Percentiles rank a stretch among this genome's conserved stretches.
phyloP scores from a whole-genome alignment of 78 protist species.

The Guillardia theta region DNA sequence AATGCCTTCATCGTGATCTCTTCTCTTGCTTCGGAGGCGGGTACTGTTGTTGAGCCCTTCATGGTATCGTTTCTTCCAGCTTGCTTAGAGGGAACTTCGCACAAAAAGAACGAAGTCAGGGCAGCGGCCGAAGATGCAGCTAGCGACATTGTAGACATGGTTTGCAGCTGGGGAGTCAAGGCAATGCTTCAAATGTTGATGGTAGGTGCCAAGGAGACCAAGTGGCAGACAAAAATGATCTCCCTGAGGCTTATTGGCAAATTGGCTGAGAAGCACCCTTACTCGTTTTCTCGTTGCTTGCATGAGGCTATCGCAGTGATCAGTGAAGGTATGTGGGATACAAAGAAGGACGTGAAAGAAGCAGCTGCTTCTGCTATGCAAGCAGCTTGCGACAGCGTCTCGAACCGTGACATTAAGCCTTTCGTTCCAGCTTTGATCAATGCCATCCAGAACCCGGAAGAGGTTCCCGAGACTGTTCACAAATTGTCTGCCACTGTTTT shows the following conservation, averaged over 20 bases:
- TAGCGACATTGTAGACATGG: not conserved
- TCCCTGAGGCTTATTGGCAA: not conserved
- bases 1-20: not conserved
- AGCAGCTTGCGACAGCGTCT: not conserved
- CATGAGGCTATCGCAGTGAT: slow-evolving; percentile 26
- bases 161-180: not conserved
- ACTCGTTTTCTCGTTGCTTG: not conserved
- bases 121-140: not conserved
- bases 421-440: slow-evolving; percentile 55
- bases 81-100: not conserved
- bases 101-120: not conserved
- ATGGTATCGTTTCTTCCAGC: slow-evolving; percentile 19
- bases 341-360: slow-evolving; percentile 45
- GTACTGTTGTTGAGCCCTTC: not conserved
- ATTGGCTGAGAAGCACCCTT: not conserved
- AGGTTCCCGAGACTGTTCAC: slow-evolving; percentile 65
- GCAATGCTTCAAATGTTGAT: not conserved
- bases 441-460: slow-evolving; percentile 54
- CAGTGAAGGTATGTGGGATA: slow-evolving; percentile 47
- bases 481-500: slow-evolving; percentile 53
- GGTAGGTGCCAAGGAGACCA: not conserved
- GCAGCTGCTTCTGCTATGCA: slow-evolving; percentile 3
- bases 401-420: slow-evolving; percentile 55
- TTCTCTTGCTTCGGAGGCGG: not conserved
- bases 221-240: not conserved